Percentiles rank a stretch among this genome's conserved stretches.
Evolutionary conservation across 345 rosid species (phyloP).

Genomic region (Gossypium turneri): DNA sequence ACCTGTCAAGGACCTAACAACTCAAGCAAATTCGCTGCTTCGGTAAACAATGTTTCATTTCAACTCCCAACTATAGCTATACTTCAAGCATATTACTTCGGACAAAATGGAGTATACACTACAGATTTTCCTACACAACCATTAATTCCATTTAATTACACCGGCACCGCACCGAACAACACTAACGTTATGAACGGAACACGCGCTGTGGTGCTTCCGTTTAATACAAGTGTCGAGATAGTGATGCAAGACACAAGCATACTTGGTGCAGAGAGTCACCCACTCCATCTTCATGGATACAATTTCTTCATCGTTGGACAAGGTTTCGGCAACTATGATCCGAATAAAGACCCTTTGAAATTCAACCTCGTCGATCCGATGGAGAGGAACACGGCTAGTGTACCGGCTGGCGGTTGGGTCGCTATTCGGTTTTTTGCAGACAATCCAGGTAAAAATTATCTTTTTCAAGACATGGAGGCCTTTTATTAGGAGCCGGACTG

Average conservation of each 20-base stretch:
- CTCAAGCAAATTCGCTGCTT: slow-evolving; percentile 38
- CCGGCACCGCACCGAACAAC: slow-evolving; percentile 33
- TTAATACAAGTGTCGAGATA: slow-evolving; percentile 38
- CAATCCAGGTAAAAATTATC: slow-evolving; percentile 35
- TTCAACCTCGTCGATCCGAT: slow-evolving; percentile 37
- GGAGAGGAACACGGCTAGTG: slow-evolving; percentile 34
- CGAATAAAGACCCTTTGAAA: slow-evolving; percentile 24
- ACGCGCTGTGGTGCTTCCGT: slow-evolving; percentile 19
- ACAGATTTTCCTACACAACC: slow-evolving; percentile 39
- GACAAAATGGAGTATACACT: slow-evolving; percentile 38
- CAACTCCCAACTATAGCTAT: slow-evolving; percentile 34
- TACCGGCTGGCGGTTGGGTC: slow-evolving; percentile 34
- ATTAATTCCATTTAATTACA: slow-evolving; percentile 27
- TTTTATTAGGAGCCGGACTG: no score
- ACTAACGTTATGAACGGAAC: slow-evolving; percentile 34
- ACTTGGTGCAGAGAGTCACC: slow-evolving; percentile 36
- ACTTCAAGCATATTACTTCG: slow-evolving; percentile 39
- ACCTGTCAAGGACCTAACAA: slow-evolving; percentile 46
- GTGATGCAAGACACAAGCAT: slow-evolving; percentile 38
- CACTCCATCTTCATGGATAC: slow-evolving; percentile 38
- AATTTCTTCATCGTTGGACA: slow-evolving; percentile 37
- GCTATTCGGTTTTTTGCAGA: slow-evolving; percentile 34
- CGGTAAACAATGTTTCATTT: slow-evolving; percentile 43
- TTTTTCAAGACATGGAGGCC: neutral
- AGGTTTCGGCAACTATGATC: slow-evolving; percentile 36